Evolutionary conservation across 2,329 filamentous ascomycete genomes (phyloP).

Genomic region (Leptographium galeiforme): DNA sequence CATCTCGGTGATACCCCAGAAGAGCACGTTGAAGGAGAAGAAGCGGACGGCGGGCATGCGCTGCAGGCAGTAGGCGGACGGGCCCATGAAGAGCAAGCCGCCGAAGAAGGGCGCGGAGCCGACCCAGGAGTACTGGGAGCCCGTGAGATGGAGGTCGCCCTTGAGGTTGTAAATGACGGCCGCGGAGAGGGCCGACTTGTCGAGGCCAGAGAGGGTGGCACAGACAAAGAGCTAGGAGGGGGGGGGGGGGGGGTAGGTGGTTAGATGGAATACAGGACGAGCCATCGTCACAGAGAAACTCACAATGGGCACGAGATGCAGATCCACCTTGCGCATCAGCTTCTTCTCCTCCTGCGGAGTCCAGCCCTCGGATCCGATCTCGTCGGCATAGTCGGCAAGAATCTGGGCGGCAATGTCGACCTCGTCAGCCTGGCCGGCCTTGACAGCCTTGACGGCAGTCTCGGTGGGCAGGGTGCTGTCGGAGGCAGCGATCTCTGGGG

Average conservation of each 20-base stretch:
- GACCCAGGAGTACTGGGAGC: slow-evolving; percentile 16
- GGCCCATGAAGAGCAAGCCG: slow-evolving; percentile 13
- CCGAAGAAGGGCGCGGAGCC: slow-evolving; percentile 13
- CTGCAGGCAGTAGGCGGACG: slow-evolving; percentile 13
- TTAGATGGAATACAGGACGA: background rate
- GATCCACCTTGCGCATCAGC: slow-evolving; percentile 10
- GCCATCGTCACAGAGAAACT: slow-evolving; percentile 8
- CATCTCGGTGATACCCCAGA: slow-evolving; percentile 12
- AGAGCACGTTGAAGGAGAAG: slow-evolving; percentile 12
- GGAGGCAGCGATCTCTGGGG: background rate
- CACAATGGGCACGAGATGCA: slow-evolving; percentile 12
- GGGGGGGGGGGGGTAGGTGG: no score
- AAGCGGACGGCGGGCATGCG: slow-evolving; percentile 7
- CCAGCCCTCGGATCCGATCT: slow-evolving; percentile 7
- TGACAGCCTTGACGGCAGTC: slow-evolving; percentile 7
- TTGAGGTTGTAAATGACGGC: slow-evolving; percentile 16
- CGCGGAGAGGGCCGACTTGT: slow-evolving; percentile 14
- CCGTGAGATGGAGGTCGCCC: slow-evolving; percentile 11
- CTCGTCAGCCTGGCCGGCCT: slow-evolving; percentile 14
- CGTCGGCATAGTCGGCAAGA: slow-evolving; percentile 12
- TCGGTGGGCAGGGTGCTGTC: slow-evolving; percentile 1
- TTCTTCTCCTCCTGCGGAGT: slow-evolving; percentile 10
- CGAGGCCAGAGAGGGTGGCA: slow-evolving; percentile 8
- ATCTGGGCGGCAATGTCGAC: slow-evolving; percentile 16
- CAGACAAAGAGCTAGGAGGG: background rate